Evolutionary conservation across 257 asterid genomes (phyloP).

Genomic region (Nicotiana obtusifolia): DNA sequence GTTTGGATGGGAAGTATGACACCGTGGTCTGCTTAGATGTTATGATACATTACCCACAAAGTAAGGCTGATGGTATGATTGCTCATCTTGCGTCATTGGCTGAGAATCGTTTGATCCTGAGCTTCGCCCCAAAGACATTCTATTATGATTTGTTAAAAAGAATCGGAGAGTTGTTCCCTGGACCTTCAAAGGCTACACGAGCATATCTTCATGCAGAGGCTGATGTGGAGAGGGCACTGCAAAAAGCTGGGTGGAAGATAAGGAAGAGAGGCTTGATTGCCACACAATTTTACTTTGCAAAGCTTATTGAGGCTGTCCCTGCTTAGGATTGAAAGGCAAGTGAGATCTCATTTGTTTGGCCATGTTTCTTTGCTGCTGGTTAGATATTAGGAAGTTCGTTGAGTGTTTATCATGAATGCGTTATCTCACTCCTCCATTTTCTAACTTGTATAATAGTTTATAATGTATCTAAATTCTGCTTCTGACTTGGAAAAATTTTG

Average conservation of each 20-base stretch:
- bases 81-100: conserved; percentile 92
- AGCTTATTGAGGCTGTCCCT: conserved; percentile 82
- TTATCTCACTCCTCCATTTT: background rate
- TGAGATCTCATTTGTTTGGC: conserved; percentile 25
- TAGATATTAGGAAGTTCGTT: conserved; percentile 5
- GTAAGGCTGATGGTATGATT: conserved; percentile 89
- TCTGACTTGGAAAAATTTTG: background rate
- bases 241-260: conserved; percentile 81
- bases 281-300: conserved; percentile 81
- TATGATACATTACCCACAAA: conserved; percentile 91
- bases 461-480: background rate
- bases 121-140: conserved; percentile 90
- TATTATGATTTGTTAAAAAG: conserved; percentile 78
- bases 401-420: background rate
- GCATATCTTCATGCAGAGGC: conserved; percentile 90
- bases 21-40: conserved; percentile 90
- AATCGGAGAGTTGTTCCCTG: conserved; percentile 88
- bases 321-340: conserved; percentile 46
- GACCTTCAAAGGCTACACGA: conserved; percentile 97
- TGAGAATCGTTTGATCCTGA: conserved; percentile 67
- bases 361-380: conserved; percentile 10
- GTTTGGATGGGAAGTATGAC: conserved; percentile 75
- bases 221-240: conserved; percentile 76
- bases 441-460: conserved; percentile 16
- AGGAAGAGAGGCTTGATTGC: conserved; percentile 70